phyloP scores from a whole-genome alignment of 2,329 filamentous ascomycete species.

The Trichocomaceae sp. region DNA sequence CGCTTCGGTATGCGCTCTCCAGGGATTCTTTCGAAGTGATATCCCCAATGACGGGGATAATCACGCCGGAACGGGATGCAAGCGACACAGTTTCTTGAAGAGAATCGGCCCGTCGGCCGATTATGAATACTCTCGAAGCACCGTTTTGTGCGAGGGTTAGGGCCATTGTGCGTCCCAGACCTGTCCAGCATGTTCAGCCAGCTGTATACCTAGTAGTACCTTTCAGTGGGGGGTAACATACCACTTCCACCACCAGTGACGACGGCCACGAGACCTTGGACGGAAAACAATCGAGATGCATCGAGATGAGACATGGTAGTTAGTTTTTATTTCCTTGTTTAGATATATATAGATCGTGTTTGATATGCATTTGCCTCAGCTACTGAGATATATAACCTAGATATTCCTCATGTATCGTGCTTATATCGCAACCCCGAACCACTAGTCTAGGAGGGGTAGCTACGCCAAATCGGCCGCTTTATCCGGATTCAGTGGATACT shows the following conservation, averaged over 20 bases:
- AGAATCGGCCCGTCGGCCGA: constrained; percentile 42
- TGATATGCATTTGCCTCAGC: too few relatives aligned
- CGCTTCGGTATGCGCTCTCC: constrained; percentile 33
- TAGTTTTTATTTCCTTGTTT: too few relatives aligned
- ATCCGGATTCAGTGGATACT: too few relatives aligned
- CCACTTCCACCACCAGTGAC: constrained; percentile 57
- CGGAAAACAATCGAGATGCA: constrained; percentile 8
- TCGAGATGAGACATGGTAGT: constrained; percentile 5
- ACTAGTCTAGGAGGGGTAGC: too few relatives aligned
- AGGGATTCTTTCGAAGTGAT: constrained; percentile 39
- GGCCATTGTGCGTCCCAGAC: constrained; percentile 39
- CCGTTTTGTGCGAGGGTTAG: constrained; percentile 42
- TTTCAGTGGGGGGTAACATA: constrained; percentile 22
- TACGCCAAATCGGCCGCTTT: too few relatives aligned
- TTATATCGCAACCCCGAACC: too few relatives aligned
- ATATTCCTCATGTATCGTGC: background rate
- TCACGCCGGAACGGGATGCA: constrained; percentile 22
- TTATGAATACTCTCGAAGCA: constrained; percentile 48
- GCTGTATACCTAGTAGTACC: background rate
- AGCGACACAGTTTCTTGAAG: constrained; percentile 25
- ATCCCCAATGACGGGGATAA: constrained; percentile 40
- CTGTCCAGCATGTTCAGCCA: constrained; percentile 8
- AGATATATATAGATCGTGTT: background rate
- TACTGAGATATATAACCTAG: too few relatives aligned
- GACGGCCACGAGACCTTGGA: constrained; percentile 49